Percentiles rank a stretch among this genome's conserved stretches.
Evolutionary conservation across 805 yeast genomes (phyloP).

Genomic region (Jamesozyma hellenica): DNA sequence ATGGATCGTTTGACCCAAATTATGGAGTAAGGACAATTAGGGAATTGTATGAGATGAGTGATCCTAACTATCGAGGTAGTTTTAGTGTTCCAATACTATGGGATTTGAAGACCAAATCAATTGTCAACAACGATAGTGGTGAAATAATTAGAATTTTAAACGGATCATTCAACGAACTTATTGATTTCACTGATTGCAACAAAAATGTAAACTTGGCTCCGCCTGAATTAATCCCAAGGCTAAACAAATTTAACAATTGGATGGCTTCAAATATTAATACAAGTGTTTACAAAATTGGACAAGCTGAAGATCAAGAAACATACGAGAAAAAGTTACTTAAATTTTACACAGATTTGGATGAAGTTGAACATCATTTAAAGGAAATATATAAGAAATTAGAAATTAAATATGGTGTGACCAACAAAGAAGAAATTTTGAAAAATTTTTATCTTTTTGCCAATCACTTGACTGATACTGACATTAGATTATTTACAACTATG

Average conservation of each 20-base stretch:
- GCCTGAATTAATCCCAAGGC: slow-evolving; percentile 36
- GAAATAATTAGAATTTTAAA: slow-evolving; percentile 82
- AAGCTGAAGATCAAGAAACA: slow-evolving; percentile 72
- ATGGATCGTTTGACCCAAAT: slow-evolving; percentile 47
- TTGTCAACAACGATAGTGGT: slow-evolving; percentile 84
- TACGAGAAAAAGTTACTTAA: slow-evolving; percentile 59
- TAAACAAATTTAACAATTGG: slow-evolving; percentile 77
- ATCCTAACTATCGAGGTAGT: slow-evolving; percentile 68
- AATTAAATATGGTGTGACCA: slow-evolving; percentile 10
- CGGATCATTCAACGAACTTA: slow-evolving; percentile 47
- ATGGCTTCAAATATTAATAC: slow-evolving; percentile 77
- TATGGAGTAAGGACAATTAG: slow-evolving; percentile 51
- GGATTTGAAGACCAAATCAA: slow-evolving; percentile 73
- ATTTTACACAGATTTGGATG: slow-evolving; percentile 59
- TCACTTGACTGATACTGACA: slow-evolving; percentile 76
- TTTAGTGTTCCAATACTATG: slow-evolving; percentile 89
- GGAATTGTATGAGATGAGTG: slow-evolving; percentile 64
- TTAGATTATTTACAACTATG: slow-evolving; percentile 76
- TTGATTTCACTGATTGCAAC: slow-evolving; percentile 30
- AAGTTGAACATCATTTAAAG: slow-evolving; percentile 52
- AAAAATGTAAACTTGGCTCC: slow-evolving; percentile 48
- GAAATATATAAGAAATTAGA: slow-evolving; percentile 30
- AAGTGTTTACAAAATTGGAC: slow-evolving; percentile 88
- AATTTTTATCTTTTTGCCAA: slow-evolving; percentile 47
- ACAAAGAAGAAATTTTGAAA: slow-evolving; percentile 10